A percentile compares a stretch with the other conserved stretches of the same genome.
phyloP scores from a whole-genome alignment of 805 yeast genomes.

The Monosporozyma unispora region DNA sequence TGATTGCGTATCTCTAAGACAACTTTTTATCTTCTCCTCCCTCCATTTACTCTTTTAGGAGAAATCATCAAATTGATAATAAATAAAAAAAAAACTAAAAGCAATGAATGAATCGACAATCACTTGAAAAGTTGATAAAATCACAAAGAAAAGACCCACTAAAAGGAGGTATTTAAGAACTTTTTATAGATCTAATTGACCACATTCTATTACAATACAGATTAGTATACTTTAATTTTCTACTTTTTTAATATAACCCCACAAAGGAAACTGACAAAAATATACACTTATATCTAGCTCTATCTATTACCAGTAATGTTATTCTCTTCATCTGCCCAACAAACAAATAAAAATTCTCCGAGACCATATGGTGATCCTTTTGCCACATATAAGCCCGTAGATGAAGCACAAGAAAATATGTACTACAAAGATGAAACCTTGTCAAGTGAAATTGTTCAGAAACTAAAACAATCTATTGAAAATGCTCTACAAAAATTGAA shows the following conservation, averaged over 20 bases:
- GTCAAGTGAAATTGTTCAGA: background rate
- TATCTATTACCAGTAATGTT: background rate
- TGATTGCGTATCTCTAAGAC: too few species aligned
- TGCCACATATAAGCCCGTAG: background rate
- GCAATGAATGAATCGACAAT: background rate
- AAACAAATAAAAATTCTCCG: background rate
- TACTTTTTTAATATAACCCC: too few species aligned
- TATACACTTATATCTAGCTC: too few species aligned
- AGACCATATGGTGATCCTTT: background rate
- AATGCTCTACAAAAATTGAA: conserved; percentile 23
- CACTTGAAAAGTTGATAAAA: background rate
- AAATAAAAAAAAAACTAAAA: background rate
- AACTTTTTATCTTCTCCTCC: background rate
- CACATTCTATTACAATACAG: too few species aligned
- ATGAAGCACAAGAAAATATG: background rate
- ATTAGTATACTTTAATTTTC: too few species aligned
- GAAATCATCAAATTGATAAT: background rate
- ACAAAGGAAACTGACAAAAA: too few species aligned
- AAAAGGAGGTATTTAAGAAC: too few species aligned
- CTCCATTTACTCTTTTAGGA: background rate
- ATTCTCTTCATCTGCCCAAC: background rate
- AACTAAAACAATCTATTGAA: conserved; percentile 13
- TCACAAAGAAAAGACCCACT: background rate
- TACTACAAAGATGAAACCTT: conserved; percentile 2
- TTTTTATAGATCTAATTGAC: too few species aligned